Percentiles rank a stretch among this genome's conserved stretches.
Conservation (phyloP, 352 stramenopile species). For the Pythium chondricola region DNA sequence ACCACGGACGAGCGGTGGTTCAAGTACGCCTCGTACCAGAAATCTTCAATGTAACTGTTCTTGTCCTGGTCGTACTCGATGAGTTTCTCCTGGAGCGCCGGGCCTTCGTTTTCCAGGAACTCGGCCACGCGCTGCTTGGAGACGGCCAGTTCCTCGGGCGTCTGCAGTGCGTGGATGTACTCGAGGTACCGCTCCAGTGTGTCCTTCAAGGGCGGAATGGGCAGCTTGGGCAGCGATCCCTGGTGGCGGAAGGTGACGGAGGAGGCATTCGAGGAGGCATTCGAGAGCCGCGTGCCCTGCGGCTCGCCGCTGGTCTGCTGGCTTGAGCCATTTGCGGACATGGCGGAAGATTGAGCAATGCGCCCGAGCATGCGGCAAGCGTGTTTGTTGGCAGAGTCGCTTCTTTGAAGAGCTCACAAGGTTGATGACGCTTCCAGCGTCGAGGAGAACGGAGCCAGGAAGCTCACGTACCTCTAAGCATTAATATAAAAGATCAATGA, state of each 20-base stretch:
- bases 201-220: slow-evolving; percentile 78
- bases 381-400: too few relatives aligned
- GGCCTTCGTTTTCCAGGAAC: slow-evolving; percentile 69
- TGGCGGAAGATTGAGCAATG: neutral
- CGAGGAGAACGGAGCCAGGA: too few relatives aligned
- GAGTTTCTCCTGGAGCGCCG: slow-evolving; percentile 59
- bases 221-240: slow-evolving; percentile 66
- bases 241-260: slow-evolving; percentile 74
- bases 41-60: slow-evolving; percentile 87
- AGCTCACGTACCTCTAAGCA: too few relatives aligned
- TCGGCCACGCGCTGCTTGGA: slow-evolving; percentile 44
- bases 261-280: neutral
- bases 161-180: slow-evolving; percentile 71
- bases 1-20: slow-evolving; percentile 90
- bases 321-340: neutral
- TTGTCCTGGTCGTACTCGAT: slow-evolving; percentile 71
- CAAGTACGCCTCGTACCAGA: slow-evolving; percentile 96
- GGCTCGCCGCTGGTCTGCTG: slow-evolving; percentile 7
- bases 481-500: too few relatives aligned
- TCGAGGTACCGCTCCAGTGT: slow-evolving; percentile 74
- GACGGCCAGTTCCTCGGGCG: slow-evolving; percentile 45
- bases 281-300: neutral
- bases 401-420: too few relatives aligned
- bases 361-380: neutral
- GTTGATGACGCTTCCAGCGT: too few relatives aligned